phyloP scores from a whole-genome alignment of 148 eudicot genomes.

The Heliamphora exappendiculata region DNA sequence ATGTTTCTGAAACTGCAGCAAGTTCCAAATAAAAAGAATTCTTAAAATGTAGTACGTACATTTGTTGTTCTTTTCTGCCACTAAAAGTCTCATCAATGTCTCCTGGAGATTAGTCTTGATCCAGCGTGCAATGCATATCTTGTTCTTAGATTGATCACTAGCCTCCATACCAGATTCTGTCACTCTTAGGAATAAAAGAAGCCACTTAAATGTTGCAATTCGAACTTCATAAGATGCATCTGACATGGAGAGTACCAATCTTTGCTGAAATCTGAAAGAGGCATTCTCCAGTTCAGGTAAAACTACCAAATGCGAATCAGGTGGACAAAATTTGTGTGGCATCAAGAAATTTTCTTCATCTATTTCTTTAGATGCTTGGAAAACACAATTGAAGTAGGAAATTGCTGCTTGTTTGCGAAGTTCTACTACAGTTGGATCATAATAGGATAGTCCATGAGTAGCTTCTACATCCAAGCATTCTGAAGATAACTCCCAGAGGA shows the following conservation, averaged over 20 bases:
- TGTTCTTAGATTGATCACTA: constrained; percentile 20
- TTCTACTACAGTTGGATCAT: constrained; percentile 71
- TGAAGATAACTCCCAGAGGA: constrained; percentile 61
- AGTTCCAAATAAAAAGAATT: constrained; percentile 73
- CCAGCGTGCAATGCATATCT: constrained; percentile 33
- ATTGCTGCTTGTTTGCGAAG: constrained; percentile 79
- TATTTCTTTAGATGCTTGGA: constrained; percentile 40
- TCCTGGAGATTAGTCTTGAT: constrained; percentile 55
- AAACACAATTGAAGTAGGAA: constrained; percentile 68
- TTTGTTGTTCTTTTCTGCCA: constrained; percentile 65
- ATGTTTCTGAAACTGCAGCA: constrained; percentile 32
- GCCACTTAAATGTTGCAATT: constrained; percentile 83
- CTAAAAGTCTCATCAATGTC: constrained; percentile 43
- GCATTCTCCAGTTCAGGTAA: constrained; percentile 26
- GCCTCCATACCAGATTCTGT: constrained; percentile 20
- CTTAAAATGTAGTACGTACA: constrained; percentile 67
- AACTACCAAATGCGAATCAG: constrained; percentile 17
- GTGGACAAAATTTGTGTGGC: constrained; percentile 18
- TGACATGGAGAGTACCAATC: constrained; percentile 46
- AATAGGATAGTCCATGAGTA: constrained; percentile 26
- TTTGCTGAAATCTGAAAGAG: constrained; percentile 34
- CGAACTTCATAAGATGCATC: constrained; percentile 92
- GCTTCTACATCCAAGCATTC: constrained; percentile 52
- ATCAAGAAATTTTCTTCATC: constrained; percentile 33
- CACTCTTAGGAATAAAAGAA: constrained; percentile 50